phyloP scores from a whole-genome alignment of 129 eudicot species.

The Dittrichia graveolens region DNA sequence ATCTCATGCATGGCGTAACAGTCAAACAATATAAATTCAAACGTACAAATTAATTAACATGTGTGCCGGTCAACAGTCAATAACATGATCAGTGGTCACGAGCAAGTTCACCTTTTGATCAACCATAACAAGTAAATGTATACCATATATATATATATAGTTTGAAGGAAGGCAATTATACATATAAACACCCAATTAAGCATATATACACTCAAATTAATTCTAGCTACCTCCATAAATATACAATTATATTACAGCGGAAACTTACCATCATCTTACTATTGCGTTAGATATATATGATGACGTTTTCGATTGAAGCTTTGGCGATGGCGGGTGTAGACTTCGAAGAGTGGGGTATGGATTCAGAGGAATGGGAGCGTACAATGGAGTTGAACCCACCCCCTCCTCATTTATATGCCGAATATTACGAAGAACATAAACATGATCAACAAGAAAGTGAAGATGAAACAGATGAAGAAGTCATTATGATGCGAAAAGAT shows the following conservation, averaged over 20 bases:
- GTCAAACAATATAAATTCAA: not conserved
- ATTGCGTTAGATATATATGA: not conserved
- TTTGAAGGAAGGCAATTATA: not conserved
- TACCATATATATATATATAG: too few relatives aligned
- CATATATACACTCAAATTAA: too few relatives aligned
- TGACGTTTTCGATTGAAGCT: slow-evolving; percentile 39
- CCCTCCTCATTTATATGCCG: slow-evolving; percentile 25
- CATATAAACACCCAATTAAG: not conserved
- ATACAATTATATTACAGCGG: not conserved
- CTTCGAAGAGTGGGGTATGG: slow-evolving; percentile 27
- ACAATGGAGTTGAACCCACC: slow-evolving; percentile 7
- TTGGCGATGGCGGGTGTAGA: slow-evolving; percentile 42
- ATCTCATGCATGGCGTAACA: too few relatives aligned
- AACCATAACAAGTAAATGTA: too few relatives aligned
- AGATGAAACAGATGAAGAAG: slow-evolving; percentile 1
- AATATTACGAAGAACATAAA: slow-evolving; percentile 18
- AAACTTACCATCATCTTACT: not conserved
- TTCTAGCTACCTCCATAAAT: too few relatives aligned
- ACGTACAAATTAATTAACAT: not conserved
- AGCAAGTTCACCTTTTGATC: not conserved
- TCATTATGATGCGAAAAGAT: not conserved
- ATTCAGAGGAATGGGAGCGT: slow-evolving; percentile 32
- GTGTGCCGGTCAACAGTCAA: not conserved
- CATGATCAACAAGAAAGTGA: not conserved
- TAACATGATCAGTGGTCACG: slow-evolving; percentile 3